A percentile compares a stretch with the other conserved stretches of the same genome.
phyloP scores from a whole-genome alignment of 768 basidiomycete genomes.

The Boletellus emodensis region DNA sequence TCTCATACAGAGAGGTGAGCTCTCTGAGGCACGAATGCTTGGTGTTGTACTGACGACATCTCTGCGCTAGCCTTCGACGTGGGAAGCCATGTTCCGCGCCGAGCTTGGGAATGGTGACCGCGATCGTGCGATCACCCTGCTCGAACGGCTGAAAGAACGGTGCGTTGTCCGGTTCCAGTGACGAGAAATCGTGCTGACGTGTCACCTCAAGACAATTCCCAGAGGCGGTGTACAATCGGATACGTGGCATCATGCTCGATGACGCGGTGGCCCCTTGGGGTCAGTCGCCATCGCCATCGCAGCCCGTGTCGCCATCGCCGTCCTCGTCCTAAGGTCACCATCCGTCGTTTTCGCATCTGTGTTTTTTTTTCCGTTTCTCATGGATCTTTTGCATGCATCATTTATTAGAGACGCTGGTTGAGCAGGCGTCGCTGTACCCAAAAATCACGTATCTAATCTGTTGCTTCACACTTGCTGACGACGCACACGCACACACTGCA shows the following conservation, averaged over 20 bases:
- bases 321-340: no score
- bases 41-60: not conserved
- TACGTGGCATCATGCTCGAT: constrained; percentile 77
- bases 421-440: no score
- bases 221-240: constrained; percentile 72
- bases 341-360: no score
- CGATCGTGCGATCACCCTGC: constrained; percentile 60
- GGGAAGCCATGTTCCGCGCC: constrained; percentile 93
- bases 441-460: no score
- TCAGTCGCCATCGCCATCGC: constrained; percentile 16
- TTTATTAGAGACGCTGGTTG: no score
- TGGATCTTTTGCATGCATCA: no score
- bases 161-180: constrained; percentile 23
- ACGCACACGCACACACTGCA: no score
- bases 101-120: constrained; percentile 79
- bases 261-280: constrained; percentile 51
- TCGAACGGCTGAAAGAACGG: constrained; percentile 72
- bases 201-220: constrained; percentile 59
- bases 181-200: not conserved
- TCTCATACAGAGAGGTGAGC: constrained; percentile 32
- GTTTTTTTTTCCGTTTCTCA: no score
- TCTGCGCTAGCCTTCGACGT: constrained; percentile 70
- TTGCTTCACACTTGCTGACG: no score
- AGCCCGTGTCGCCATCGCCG: not conserved
- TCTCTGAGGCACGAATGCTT: not conserved